A percentile compares a stretch with the other conserved stretches of the same genome.
These are phyloP conservation scores for Neckera pumila DNA, from an alignment of 225 moss, liverwort and hornwort species.

Conservation along the genomic window DNA sequence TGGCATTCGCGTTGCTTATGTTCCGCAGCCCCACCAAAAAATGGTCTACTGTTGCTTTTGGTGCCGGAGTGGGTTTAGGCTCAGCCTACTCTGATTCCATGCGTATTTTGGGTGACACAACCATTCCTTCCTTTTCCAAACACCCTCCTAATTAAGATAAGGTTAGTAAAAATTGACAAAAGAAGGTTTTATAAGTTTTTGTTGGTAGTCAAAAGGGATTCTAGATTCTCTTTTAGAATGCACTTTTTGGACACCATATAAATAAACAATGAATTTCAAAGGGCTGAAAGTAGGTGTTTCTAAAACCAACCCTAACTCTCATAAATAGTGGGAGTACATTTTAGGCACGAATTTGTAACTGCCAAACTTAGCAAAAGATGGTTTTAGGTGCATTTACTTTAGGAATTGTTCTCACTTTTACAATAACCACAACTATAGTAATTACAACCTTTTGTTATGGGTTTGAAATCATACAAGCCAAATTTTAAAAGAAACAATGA, in stretches of 20 bases:
- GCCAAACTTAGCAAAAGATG: fast-evolving
- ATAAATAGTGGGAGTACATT: not conserved
- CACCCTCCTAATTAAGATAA: not conserved
- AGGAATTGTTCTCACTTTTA: not conserved
- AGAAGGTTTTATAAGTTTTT: not conserved
- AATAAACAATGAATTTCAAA: not conserved
- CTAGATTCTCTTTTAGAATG: not conserved
- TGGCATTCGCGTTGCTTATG: not conserved
- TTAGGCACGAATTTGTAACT: not conserved
- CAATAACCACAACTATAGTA: not conserved
- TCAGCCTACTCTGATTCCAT: not conserved
- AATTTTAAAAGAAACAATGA: not conserved
- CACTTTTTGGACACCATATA: fast-evolving
- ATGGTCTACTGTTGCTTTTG: conserved; percentile 3
- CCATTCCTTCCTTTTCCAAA: not conserved
- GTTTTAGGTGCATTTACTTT: not conserved
- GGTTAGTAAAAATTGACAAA: too few species aligned
- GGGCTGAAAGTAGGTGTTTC: not conserved
- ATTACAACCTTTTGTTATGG: not conserved
- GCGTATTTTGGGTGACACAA: not conserved
- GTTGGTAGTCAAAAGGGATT: not conserved
- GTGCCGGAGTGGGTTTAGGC: not conserved
- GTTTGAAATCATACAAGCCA: not conserved
- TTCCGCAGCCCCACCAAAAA: conserved; percentile 8
- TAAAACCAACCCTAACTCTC: not conserved